Conservation (phyloP, 2,329 filamentous ascomycete genomes). For the Verticillium nubilum region DNA sequence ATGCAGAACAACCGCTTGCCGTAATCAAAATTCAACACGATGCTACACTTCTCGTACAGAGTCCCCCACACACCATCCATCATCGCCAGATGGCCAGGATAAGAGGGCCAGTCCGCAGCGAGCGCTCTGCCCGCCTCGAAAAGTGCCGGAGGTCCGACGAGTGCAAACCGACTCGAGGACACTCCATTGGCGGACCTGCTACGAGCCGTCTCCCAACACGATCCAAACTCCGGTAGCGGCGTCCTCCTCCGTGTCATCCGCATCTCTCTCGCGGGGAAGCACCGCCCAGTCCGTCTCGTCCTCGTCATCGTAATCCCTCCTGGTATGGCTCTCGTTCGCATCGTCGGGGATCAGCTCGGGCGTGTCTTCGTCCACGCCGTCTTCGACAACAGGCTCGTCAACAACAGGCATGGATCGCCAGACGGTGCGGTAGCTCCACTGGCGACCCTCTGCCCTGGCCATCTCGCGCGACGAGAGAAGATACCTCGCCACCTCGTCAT, state of each 20-base stretch:
- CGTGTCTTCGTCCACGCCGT: constrained; percentile 17
- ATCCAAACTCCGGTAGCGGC: constrained; percentile 31
- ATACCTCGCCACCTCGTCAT: constrained; percentile 31
- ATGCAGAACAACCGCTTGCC: neutral
- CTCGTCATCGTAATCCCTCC: neutral
- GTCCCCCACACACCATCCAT: neutral
- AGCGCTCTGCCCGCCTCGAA: constrained; percentile 19
- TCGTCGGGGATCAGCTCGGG: constrained; percentile 26
- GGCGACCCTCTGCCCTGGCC: constrained; percentile 9
- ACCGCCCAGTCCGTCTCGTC: constrained; percentile 20
- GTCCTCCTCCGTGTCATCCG: constrained; percentile 19
- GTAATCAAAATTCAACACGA: neutral
- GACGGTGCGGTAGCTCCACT: constrained; percentile 9
- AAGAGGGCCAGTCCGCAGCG: constrained; percentile 33
- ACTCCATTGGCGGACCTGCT: constrained; percentile 33
- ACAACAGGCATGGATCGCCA: constrained; percentile 29
- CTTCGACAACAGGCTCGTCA: constrained; percentile 26
- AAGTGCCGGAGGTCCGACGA: constrained; percentile 19
- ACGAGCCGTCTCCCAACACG: constrained; percentile 39
- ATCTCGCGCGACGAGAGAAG: constrained; percentile 19
- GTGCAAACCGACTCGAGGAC: constrained; percentile 17
- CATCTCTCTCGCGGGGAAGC: constrained; percentile 10
- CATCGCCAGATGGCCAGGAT: constrained; percentile 2
- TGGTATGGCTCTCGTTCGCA: neutral
- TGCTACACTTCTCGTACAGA: neutral